Evolutionary conservation across 495 filamentous ascomycete genomes (phyloP).

Genomic region (Alectoria sarmentosa): DNA sequence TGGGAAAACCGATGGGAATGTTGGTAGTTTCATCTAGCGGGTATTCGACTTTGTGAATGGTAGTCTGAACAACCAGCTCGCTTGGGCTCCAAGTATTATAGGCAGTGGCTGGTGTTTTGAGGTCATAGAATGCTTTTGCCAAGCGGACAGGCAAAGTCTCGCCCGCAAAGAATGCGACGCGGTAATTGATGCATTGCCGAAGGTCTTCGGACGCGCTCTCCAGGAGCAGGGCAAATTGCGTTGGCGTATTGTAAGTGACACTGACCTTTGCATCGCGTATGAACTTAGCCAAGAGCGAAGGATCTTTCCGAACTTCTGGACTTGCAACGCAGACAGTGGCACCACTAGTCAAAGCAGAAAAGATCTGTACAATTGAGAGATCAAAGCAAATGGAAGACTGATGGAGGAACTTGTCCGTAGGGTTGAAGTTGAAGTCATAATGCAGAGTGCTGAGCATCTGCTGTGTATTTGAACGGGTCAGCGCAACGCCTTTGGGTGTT

Average conservation of each 20-base stretch:
- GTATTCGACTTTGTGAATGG: constrained; percentile 17
- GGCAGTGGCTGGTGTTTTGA: constrained; percentile 21
- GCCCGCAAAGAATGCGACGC: constrained; percentile 25
- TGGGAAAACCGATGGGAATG: constrained; percentile 29
- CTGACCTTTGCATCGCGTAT: constrained; percentile 26
- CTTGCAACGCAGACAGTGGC: constrained; percentile 28
- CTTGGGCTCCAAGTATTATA: constrained; percentile 28
- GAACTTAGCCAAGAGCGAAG: constrained; percentile 24
- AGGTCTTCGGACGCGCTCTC: constrained; percentile 24
- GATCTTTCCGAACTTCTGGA: constrained; percentile 26
- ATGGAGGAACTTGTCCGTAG: constrained; percentile 29
- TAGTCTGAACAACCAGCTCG: constrained; percentile 28
- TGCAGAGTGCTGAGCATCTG: constrained; percentile 27
- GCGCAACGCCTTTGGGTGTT: constrained; percentile 31
- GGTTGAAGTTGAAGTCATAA: constrained; percentile 23
- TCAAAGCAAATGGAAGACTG: constrained; percentile 34
- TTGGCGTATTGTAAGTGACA: constrained; percentile 30
- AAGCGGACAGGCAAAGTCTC: constrained; percentile 28
- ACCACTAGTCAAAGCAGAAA: constrained; percentile 27
- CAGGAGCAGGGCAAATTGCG: constrained; percentile 31
- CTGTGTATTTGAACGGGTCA: constrained; percentile 29
- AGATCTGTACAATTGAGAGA: constrained; percentile 33
- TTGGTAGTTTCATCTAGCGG: constrained; percentile 2
- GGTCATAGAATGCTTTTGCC: constrained; percentile 23
- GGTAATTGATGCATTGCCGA: constrained; percentile 16